These are phyloP conservation scores for Daldinia concentrica DNA, from an alignment of 495 filamentous ascomycete species.

Conservation along the genomic window DNA sequence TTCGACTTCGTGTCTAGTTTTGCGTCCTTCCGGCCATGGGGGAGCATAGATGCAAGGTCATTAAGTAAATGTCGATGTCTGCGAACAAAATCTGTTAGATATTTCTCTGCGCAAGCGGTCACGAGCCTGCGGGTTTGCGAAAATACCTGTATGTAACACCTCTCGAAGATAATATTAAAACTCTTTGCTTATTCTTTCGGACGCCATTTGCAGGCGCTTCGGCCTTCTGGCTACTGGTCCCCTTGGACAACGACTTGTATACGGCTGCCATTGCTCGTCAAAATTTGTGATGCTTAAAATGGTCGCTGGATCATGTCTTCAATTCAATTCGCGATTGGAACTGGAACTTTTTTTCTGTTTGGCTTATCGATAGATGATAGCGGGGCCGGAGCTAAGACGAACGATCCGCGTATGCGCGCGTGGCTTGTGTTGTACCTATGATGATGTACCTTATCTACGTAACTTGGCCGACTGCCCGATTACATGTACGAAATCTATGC, in stretches of 20 bases:
- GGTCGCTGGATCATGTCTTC: background rate
- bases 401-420: background rate
- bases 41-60: slow-evolving; percentile 87
- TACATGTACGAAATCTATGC: slow-evolving; percentile 9
- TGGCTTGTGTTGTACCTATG: slow-evolving; percentile 1
- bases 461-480: background rate
- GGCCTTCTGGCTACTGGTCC: slow-evolving; percentile 58
- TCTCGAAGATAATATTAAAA: slow-evolving; percentile 88
- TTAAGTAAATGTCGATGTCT: slow-evolving; percentile 92
- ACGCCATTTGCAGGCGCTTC: slow-evolving; percentile 52
- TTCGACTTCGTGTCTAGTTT: slow-evolving; percentile 97
- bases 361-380: slow-evolving; percentile 37
- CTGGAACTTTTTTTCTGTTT: slow-evolving; percentile 40
- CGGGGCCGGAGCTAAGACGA: slow-evolving; percentile 18
- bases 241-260: slow-evolving; percentile 90
- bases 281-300: background rate
- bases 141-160: slow-evolving; percentile 86
- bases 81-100: slow-evolving; percentile 20
- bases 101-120: background rate
- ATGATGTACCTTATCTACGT: slow-evolving; percentile 10
- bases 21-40: slow-evolving; percentile 90
- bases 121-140: background rate
- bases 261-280: slow-evolving; percentile 81
- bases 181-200: slow-evolving; percentile 73
- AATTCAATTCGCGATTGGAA: slow-evolving; percentile 31